phyloP scores from a whole-genome alignment of 1,139 yeast genomes.

The Suhomyces terraborum region DNA sequence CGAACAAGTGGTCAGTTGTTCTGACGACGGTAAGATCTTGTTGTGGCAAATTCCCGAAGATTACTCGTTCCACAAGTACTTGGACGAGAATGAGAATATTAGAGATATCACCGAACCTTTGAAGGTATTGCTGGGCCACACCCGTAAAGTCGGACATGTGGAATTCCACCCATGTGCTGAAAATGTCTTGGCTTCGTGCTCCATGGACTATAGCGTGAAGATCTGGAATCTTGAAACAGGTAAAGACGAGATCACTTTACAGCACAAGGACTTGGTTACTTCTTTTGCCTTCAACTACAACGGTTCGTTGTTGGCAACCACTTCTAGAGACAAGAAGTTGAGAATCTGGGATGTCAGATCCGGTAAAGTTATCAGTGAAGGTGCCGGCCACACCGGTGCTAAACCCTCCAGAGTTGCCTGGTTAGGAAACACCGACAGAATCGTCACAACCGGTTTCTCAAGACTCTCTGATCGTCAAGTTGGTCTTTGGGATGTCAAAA shows the following conservation, averaged over 20 bases:
- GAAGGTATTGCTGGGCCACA: conserved; percentile 77
- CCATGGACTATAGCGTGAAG: conserved; percentile 87
- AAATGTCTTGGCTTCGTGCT: conserved; percentile 83
- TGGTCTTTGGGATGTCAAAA: conserved; percentile 85
- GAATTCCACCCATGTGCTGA: conserved; percentile 86
- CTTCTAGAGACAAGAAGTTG: conserved; percentile 87
- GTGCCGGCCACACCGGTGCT: conserved; percentile 90
- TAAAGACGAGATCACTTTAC: conserved; percentile 67
- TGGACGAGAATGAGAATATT: conserved; percentile 62
- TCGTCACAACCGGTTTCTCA: conserved; percentile 95
- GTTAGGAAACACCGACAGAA: conserved; percentile 83
- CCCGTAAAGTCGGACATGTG: conserved; percentile 92
- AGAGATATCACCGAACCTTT: conserved; percentile 68
- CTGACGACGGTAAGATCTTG: conserved; percentile 89
- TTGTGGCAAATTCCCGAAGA: conserved; percentile 86
- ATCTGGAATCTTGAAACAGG: conserved; percentile 86
- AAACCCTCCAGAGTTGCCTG: conserved; percentile 85
- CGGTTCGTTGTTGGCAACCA: conserved; percentile 83
- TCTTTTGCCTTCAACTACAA: conserved; percentile 88
- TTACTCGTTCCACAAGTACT: conserved; percentile 65
- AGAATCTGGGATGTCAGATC: conserved; percentile 89
- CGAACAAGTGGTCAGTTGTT: conserved; percentile 73
- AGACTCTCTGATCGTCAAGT: conserved; percentile 91
- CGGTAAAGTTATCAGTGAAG: conserved; percentile 76
- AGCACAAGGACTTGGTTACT: conserved; percentile 87